Base-by-base conservation (phyloP, 2,329 filamentous ascomycete genomes). In the Cryphonectria radicalis region DNA sequence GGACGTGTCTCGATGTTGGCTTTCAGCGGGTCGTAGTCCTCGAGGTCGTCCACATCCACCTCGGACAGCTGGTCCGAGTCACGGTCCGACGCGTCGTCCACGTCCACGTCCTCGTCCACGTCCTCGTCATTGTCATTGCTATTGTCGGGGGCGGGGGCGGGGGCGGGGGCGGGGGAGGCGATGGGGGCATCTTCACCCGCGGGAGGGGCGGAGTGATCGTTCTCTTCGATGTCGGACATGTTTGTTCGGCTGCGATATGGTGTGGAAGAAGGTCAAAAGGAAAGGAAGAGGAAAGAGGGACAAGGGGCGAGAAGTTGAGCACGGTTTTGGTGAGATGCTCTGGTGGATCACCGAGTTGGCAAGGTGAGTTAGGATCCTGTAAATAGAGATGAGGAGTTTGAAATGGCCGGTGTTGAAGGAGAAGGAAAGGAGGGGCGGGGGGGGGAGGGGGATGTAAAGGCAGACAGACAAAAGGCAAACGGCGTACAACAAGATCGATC, bases 21-120 rank as follows among this genome's bases (percentile, higher is more conserved):
- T 7, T 86, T 89, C 60, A 88, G 85, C 13, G 89, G 88, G 74
- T 92, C 90, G 80, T 92, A 92, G 73, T 92, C 89, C 74, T 89
- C 89, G 73, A 93, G 91, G 76, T 92, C 88, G 69, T 91, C 86
- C 76, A 91, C 90, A 76, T 92, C 90, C 73, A 92, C 88, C 77
- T 92, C 90, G 32, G 90, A 92, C 1, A 92, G 85, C 55, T 86
- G 80, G 74, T 90, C 88, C 0, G 87, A 89, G 17, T 90, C 87
- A 67, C 83, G 83, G 74, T 90, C 89, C 22, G 87, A 88, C 81
- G 83, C 83, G 75, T 64, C 71, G 60, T 67, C 71, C 81, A 82
- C 83, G 74, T 53, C 28, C 1, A 66, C 70, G 63, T 70, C 25
- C n/a, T 64, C 66, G 55, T 71, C 32, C 2, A 32, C n/a, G 32